Evolutionary conservation across 2,329 filamentous ascomycete species (phyloP), one percentile per base, ranked within the genome.

Genomic region (Alternaria metachromatica): DNA sequence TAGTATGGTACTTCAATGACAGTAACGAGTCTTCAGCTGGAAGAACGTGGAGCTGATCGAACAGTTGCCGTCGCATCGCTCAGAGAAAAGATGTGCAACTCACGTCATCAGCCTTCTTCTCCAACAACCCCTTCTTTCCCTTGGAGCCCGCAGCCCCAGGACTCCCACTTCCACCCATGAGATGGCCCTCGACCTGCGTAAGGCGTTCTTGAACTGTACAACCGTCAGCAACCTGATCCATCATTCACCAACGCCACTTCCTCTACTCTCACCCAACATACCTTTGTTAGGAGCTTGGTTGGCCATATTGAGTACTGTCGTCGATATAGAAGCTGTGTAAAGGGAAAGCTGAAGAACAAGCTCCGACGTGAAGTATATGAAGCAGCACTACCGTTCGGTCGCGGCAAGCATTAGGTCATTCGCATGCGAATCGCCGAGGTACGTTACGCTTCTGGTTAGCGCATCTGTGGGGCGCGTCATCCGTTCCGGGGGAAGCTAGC

Each of bases 101-200:
- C 76, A 81, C 80, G 80, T 90, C 88, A 80, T 89, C 86, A 51
- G 87, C 84, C 67, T 85, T 83, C 78, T 89, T 86, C 74, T 82
- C 78, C 48, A 86, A 77, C 48, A 87, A 75, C 7, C 79, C 76
- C 64, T 80, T 73, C 67, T 74, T 81, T 57, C 83, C 83, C 58
- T 72, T 76, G 50, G 75, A 78, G 26, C 76, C 72, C 51, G 76
- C 68, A 30, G 57, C 61, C 6, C 46, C 30, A 30, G 62, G 18
- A 21, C 49, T 65, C 21, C 49, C 58, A 37, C 67, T 66, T 53
- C 78, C 78, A 62, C 80, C 78, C 68, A 89, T 80, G 75, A 90
- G 81, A 76, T 90, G 88, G 69, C 84, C 84, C 58, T 84, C 81
- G 64, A 90, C 85, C 78, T 89, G 87, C 63, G 82, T 83, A 54